Evolutionary conservation across 139 green algal species (phyloP).

Genomic region (Nannochloris sp.): DNA sequence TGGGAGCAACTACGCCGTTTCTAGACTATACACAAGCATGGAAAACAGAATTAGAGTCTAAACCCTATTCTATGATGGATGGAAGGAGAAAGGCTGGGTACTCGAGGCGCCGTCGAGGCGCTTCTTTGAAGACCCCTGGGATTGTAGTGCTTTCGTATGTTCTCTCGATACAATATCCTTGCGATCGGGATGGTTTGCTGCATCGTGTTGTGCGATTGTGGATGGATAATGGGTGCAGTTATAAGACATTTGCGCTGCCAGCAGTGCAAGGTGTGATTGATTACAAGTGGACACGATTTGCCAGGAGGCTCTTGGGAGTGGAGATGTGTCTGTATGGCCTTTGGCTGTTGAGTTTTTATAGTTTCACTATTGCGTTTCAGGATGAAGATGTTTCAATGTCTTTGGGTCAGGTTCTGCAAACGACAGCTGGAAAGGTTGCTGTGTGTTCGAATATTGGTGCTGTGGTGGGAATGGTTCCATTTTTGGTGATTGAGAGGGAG

Average conservation of each 20-base stretch:
- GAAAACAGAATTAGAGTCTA: not conserved
- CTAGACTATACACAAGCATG: slow-evolving; percentile 26
- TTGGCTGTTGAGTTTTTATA: slow-evolving; percentile 43
- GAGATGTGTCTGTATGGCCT: slow-evolving; percentile 36
- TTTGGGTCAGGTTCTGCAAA: slow-evolving; percentile 31
- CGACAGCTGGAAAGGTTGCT: slow-evolving; percentile 15
- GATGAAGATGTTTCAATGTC: slow-evolving; percentile 23
- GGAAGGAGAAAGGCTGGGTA: slow-evolving; percentile 13
- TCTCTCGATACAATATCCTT: slow-evolving; percentile 40
- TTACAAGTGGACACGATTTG: slow-evolving; percentile 43
- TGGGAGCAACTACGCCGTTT: slow-evolving; percentile 14
- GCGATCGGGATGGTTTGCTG: slow-evolving; percentile 42
- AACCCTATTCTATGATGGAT: not conserved
- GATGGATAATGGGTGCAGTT: slow-evolving; percentile 24
- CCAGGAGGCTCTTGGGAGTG: slow-evolving; percentile 15
- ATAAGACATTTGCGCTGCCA: slow-evolving; percentile 22
- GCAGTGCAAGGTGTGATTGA: slow-evolving; percentile 19
- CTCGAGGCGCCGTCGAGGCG: not conserved
- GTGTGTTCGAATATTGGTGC: slow-evolving; percentile 23
- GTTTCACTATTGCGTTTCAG: slow-evolving; percentile 41
- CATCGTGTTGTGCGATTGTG: slow-evolving; percentile 42
- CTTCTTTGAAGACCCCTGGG: slow-evolving; percentile 16
- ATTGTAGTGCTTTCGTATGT: slow-evolving; percentile 47
- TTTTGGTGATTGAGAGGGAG: slow-evolving; percentile 34
- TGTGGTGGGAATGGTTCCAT: slow-evolving; percentile 38